Evolutionary conservation across 2,329 filamentous ascomycete genomes (phyloP).

Genomic region (Bipolaris oryzae): DNA sequence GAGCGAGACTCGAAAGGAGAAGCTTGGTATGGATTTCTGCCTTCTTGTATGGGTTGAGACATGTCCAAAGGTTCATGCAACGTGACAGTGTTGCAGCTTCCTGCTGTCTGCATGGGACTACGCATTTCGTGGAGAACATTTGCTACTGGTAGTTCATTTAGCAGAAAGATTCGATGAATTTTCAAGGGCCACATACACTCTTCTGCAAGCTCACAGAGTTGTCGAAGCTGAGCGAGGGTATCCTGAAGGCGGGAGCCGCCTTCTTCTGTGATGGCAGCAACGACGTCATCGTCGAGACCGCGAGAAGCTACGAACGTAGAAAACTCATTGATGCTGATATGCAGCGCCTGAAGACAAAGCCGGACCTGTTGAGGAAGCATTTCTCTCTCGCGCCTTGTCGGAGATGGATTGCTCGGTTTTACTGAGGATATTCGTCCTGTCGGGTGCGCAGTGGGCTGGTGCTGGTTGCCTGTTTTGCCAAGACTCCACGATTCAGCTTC

Average conservation of each 20-base stretch:
- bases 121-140: not conserved
- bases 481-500: not conserved
- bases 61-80: not conserved
- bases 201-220: not conserved
- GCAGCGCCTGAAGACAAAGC: not conserved
- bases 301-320: not conserved
- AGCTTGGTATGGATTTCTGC: not conserved
- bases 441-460: not conserved
- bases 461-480: not conserved
- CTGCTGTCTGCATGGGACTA: not conserved
- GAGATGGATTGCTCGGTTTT: not conserved
- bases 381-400: not conserved
- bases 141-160: not conserved
- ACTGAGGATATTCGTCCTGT: not conserved
- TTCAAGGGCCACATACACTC: not conserved
- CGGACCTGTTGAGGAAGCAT: not conserved
- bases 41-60: not conserved
- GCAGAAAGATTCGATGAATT: not conserved
- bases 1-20: not conserved
- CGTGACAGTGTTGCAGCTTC: not conserved
- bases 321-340: not conserved
- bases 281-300: not conserved
- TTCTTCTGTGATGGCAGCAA: not conserved
- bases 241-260: not conserved
- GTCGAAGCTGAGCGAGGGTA: not conserved